Evolutionary conservation across 1,284 basidiomycete genomes (phyloP), one percentile per base, ranked within the genome.

Genomic region (Ustilago trichophora): DNA sequence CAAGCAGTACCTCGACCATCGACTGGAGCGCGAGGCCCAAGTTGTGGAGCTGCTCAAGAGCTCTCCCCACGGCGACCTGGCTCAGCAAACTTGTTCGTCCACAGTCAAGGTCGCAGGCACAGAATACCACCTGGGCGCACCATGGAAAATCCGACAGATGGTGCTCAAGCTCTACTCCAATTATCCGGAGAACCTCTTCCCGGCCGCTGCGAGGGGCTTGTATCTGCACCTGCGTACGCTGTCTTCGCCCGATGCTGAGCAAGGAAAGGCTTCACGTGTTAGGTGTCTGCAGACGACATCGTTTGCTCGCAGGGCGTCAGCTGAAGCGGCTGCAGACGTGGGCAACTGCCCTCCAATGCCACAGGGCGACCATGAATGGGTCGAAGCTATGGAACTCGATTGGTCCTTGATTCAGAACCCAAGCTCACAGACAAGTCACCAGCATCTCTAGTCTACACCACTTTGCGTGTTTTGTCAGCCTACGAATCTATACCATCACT

Each of bases 1-100:
- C 71, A 79, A 84, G 36, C 86, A 84, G 42, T 97, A 98, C 80
- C 89, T 93, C 59, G 82, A 86, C 42, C 93, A 98, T 80, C 87
- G 94, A 9, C 84, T 90, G 52, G 87, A 91, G 64, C 86, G 94
- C 32, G 94, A 97, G 80, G 83, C 85, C 15, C 89, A 95, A 82
- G 88, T 98, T 29, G 51, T 95, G 2, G 82, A 84, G 12, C 82
- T 89, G 3, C 82, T 95, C 18, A 42, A 46, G 3, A 32, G 62
- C 78, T 22, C 82, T 82, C 26, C 83, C 83, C 7, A 62, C 13
- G 35, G 45, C 88, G 87, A 35, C 13, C 13, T 15, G 5, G n/a
- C 21, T 6, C 27, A 15, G 9, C 9, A 47, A n/a, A n/a, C n/a
- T n/a, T n/a, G n/a, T 7, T 31, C 38, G 5, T 56, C 60, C 10